Evolutionary conservation across 2,329 filamentous ascomycete species (phyloP), one percentile per base, ranked within the genome.

Genomic region (Fusarium avenaceum): DNA sequence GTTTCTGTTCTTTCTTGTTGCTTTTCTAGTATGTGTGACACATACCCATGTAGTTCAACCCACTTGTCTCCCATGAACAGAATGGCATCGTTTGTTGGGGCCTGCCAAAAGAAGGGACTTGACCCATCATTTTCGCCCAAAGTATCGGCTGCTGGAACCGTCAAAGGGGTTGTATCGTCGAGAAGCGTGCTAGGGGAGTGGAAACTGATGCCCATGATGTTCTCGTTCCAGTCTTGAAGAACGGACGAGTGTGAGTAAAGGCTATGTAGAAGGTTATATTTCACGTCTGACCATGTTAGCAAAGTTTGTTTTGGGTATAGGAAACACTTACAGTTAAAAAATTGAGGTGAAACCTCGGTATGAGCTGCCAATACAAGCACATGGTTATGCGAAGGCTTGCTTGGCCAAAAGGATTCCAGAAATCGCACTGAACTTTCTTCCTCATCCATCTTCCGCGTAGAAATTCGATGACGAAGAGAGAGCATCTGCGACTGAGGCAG

Each of bases 371-470:
- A 85, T 3, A 97, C 80, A n/a, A 99, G 84, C 4, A 97, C 87
- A 76, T 97, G 93, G 90, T 90, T 46, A 52, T 87, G 79, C 3
- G 78, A 76, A 7, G 88, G 83, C 59, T 88, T 83, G 4, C 83
- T 80, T 3, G 96, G 94, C 85, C 94, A 98, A 77, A 97, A 97
- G 0, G 92, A 91, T 80, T 98, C 94, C 7, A 97, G 81, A 60
- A 95, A 92, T 24, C 90, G 89, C 17, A 90, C 83, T 0, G 93
- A 89, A 57, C 90, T 90, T 70, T 94, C 90, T 67, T 92, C 88
- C 43, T 91, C 85, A 7, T 84, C 88, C 65, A 90, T 74, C 46
- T 82, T 83, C 47, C 85, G 81, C 38, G 83, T 83, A 13, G 87
- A 82, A 43, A 97, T 90, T 30, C 93, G 90, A 66, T 92, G 93